Percentiles rank a stretch among this genome's conserved stretches.
These are phyloP conservation scores for Penicillium digitatum DNA, from an alignment of 2,329 filamentous ascomycete species.

Conservation along the genomic window DNA sequence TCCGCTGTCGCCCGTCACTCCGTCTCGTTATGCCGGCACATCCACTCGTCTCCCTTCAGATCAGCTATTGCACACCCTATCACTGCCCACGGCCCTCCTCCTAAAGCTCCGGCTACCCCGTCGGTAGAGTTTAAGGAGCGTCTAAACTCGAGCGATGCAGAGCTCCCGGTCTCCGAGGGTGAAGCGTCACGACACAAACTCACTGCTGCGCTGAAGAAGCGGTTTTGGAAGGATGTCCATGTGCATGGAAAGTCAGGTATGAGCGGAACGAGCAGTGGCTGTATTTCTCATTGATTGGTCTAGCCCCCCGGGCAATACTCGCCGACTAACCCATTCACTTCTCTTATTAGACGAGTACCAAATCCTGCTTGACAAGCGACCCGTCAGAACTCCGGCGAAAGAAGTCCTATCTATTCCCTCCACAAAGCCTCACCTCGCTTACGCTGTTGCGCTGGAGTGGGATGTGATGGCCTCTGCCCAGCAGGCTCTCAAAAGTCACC, in stretches of 20 bases:
- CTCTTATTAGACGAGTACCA: slow-evolving; percentile 49
- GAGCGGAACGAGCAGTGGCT: not conserved
- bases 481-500: slow-evolving; percentile 78
- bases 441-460: slow-evolving; percentile 89
- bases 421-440: slow-evolving; percentile 75
- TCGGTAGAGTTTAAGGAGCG: slow-evolving; percentile 49
- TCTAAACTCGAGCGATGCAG: slow-evolving; percentile 44
- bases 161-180: not conserved
- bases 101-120: slow-evolving; percentile 52
- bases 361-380: slow-evolving; percentile 71
- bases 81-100: slow-evolving; percentile 58
- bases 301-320: not conserved
- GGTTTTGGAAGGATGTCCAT: slow-evolving; percentile 84
- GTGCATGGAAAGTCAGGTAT: slow-evolving; percentile 65
- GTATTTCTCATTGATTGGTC: not conserved
- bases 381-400: slow-evolving; percentile 69
- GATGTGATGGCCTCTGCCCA: slow-evolving; percentile 75
- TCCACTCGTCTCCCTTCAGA: slow-evolving; percentile 37
- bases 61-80: slow-evolving; percentile 55
- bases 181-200: slow-evolving; percentile 25
- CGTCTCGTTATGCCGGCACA: slow-evolving; percentile 24
- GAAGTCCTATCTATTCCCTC: slow-evolving; percentile 71
- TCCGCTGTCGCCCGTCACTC: slow-evolving; percentile 15
- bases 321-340: slow-evolving; percentile 2
- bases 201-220: slow-evolving; percentile 54